Base-by-base conservation (phyloP, 495 filamentous ascomycete genomes). In the Bryoglossum gracile region DNA sequence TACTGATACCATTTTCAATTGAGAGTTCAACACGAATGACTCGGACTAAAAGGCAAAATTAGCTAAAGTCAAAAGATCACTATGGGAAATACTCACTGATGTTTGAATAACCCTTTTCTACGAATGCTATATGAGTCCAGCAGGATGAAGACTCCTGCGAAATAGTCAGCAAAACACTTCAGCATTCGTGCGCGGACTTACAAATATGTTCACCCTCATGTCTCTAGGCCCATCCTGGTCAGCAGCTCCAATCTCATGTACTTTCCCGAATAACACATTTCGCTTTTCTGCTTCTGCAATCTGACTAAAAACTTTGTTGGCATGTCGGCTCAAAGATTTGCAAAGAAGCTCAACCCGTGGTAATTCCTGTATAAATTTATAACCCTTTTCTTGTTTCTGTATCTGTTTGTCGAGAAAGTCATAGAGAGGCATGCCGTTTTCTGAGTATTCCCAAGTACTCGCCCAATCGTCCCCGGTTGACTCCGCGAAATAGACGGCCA, bases 241-340 rank as follows among this genome's bases (percentile, higher is more conserved):
- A 1, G 65, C 63, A 14, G 68, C 23, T 39, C 62, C 57, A 23
- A 77, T 44, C 19, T 64, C 57, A 2, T 66, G 62, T 6, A 55
- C 57, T 32, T 66, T 59, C 1, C 76, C 76, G 50, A 80, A 77
- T 13, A 69, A 62, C 4, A 80, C 75, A 42, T 68, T 71, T 37
- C 75, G 61, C 49, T 72, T 73, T 52, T 77, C 68, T 6, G 74
- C 73, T 48, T 76, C 67, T 8, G 76, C 75, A 48, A 80, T 77
- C 17, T 72, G 68, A 19, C 65, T 53, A 30, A 79, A 76, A 1
- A 78, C 62, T 1, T 34, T 41, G 35, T 55, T 62, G 17, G 72
- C 64, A 41, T 68, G 65, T 17, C 37, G 51, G 3, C 57, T 61
- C 33, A 78, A 44, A 46, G 70, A 67, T 11, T 65, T 58, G n/a